Percentiles rank a stretch among this genome's conserved stretches.
Conservation (phyloP, 805 yeast species). For the Wickerhamia fluorescens region DNA sequence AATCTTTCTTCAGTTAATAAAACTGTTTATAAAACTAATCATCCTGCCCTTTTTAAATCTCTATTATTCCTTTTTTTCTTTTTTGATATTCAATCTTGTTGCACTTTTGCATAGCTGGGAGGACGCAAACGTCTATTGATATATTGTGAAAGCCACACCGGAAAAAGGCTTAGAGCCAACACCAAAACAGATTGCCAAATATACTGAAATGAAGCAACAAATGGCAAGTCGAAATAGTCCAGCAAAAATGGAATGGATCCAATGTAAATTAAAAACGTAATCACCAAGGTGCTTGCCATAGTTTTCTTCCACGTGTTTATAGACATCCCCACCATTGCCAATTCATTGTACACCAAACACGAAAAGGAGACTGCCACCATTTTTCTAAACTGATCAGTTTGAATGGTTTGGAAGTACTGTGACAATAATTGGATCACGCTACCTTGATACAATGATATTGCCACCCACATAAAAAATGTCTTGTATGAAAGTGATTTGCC, state of each 20-base stretch:
- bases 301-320: slow-evolving; percentile 83
- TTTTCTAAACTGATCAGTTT: slow-evolving; percentile 44
- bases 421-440: slow-evolving; percentile 73
- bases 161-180: slow-evolving; percentile 65
- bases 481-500: slow-evolving; percentile 81
- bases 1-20: no score
- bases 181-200: slow-evolving; percentile 65
- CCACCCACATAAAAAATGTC: slow-evolving; percentile 88
- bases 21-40: no score
- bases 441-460: slow-evolving; percentile 89
- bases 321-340: slow-evolving; percentile 89
- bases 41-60: no score
- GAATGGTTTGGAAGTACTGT: slow-evolving; percentile 66
- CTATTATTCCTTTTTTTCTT: no score
- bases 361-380: slow-evolving; percentile 88
- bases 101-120: slow-evolving; percentile 96
- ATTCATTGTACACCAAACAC: slow-evolving; percentile 73
- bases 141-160: slow-evolving; percentile 82
- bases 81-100: slow-evolving; percentile 65
- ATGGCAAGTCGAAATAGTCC: slow-evolving; percentile 78
- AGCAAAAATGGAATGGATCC: slow-evolving; percentile 75
- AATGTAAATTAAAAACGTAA: slow-evolving; percentile 60
- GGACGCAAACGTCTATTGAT: slow-evolving; percentile 75
- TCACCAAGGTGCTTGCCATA: slow-evolving; percentile 67
- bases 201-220: slow-evolving; percentile 51